Evolutionary conservation across 192 early-diverging fungal genomes (phyloP).

Genomic region (Mortierella hygrophila): DNA sequence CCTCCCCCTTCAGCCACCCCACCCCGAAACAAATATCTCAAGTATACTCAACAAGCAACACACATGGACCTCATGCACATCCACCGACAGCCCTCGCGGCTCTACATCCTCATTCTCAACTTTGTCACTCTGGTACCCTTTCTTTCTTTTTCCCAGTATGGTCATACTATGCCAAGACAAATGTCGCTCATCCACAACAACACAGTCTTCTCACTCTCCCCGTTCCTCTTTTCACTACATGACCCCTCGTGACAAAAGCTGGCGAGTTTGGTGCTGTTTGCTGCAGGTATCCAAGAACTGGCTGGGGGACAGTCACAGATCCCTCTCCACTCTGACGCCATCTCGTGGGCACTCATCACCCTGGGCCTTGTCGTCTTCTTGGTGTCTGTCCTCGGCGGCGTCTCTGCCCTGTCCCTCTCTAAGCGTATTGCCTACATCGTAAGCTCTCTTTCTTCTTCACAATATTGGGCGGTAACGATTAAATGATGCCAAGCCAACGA

Average conservation of each 20-base stretch:
- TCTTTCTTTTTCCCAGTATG: neutral
- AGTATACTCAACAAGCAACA: neutral
- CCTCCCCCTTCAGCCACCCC: neutral
- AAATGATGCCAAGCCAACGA: neutral
- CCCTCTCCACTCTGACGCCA: conserved; percentile 5
- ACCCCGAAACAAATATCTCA: neutral
- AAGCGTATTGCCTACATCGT: conserved; percentile 13
- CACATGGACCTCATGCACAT: conserved; percentile 19
- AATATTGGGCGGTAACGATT: neutral
- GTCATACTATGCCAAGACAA: neutral
- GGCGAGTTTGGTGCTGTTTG: conserved; percentile 21
- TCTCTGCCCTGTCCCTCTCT: neutral
- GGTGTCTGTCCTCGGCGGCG: conserved; percentile 25
- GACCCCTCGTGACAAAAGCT: conserved; percentile 2
- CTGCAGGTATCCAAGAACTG: conserved; percentile 14
- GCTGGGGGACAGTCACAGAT: neutral
- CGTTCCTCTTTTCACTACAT: neutral
- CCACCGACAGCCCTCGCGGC: conserved; percentile 16
- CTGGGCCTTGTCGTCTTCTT: conserved; percentile 22
- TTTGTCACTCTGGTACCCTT: conserved; percentile 22
- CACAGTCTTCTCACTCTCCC: neutral
- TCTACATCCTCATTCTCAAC: conserved; percentile 34
- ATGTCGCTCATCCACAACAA: neutral
- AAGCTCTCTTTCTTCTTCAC: neutral
- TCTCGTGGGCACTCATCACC: conserved; percentile 26